A percentile compares a stretch with the other conserved stretches of the same genome.
These are phyloP conservation scores for Colletotrichum sp. DNA, from an alignment of 2,329 filamentous ascomycete genomes.

Conservation along the genomic window DNA sequence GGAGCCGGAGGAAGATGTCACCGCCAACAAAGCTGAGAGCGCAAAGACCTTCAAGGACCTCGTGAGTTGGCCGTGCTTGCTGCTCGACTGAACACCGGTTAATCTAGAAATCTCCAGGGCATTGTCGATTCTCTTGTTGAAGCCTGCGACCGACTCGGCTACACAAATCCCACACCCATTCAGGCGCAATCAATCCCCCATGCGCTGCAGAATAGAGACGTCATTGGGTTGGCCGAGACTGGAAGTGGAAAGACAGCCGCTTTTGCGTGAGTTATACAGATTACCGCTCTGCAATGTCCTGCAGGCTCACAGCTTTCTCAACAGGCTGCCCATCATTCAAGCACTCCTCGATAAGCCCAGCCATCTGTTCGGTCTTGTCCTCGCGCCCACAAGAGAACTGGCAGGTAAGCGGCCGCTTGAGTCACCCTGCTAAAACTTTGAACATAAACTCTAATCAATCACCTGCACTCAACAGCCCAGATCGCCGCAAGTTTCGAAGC, in stretches of 20 bases:
- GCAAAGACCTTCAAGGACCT: conserved; percentile 71
- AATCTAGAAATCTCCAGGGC: conserved; percentile 54
- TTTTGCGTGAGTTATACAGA: conserved; percentile 61
- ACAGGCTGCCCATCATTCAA: conserved; percentile 82
- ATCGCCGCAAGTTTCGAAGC: conserved; percentile 89
- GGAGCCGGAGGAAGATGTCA: conserved; percentile 24
- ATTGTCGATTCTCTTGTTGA: conserved; percentile 88
- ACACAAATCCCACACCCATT: conserved; percentile 87
- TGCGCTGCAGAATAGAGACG: conserved; percentile 80
- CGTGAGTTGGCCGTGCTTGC: conserved; percentile 35
- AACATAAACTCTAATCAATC: background rate
- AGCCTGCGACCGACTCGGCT: conserved; percentile 81
- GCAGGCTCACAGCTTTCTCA: background rate
- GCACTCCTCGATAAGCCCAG: conserved; percentile 88
- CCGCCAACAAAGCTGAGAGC: conserved; percentile 28
- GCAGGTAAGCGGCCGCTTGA: conserved; percentile 45
- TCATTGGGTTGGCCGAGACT: conserved; percentile 94
- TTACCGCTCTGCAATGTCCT: background rate
- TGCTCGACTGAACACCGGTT: background rate
- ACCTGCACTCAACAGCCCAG: conserved; percentile 59
- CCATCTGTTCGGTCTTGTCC: conserved; percentile 83
- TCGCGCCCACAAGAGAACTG: conserved; percentile 92
- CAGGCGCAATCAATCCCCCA: conserved; percentile 83
- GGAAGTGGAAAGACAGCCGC: conserved; percentile 77
- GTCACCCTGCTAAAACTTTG: background rate